Conservation (phyloP, 1,284 basidiomycete genomes). For the Cutaneotrichosporon dermatis region DNA sequence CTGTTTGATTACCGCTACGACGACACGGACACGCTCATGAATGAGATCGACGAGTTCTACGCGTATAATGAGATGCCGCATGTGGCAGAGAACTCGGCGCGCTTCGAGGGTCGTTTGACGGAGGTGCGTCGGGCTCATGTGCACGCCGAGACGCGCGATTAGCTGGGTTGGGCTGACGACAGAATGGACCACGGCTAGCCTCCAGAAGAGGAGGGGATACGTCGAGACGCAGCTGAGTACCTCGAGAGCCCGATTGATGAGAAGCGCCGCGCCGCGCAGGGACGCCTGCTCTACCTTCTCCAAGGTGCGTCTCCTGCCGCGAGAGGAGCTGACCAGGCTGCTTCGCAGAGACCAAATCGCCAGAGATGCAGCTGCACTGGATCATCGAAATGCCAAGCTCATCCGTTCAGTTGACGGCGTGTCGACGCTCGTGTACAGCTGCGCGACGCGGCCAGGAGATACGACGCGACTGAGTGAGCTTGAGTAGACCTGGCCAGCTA, state of each 20-base stretch:
- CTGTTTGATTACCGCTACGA: constrained; percentile 87
- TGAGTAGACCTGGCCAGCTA: background rate
- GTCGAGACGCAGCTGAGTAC: constrained; percentile 76
- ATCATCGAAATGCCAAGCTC: constrained; percentile 89
- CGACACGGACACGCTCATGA: constrained; percentile 90
- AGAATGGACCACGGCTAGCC: constrained; percentile 74
- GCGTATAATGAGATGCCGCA: constrained; percentile 94
- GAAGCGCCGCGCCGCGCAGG: constrained; percentile 77
- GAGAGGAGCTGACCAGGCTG: constrained; percentile 59
- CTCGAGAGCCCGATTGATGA: constrained; percentile 80
- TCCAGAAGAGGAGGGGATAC: constrained; percentile 60
- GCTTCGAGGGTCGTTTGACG: constrained; percentile 76
- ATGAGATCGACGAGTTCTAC: constrained; percentile 97
- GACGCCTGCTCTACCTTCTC: constrained; percentile 78
- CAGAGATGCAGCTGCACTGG: constrained; percentile 93
- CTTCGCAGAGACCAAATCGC: constrained; percentile 83
- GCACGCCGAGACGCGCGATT: no score
- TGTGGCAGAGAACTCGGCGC: constrained; percentile 77
- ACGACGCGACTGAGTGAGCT: constrained; percentile 49
- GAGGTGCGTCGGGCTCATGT: no score
- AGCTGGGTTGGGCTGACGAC: constrained; percentile 26
- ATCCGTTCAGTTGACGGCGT: constrained; percentile 81
- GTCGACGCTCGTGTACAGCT: constrained; percentile 78
- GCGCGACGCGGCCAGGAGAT: constrained; percentile 83
- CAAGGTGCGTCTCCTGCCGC: constrained; percentile 59